Evolutionary conservation across 2,329 filamentous ascomycete genomes (phyloP), one percentile per base, ranked within the genome.

Genomic region (Xylaria sp.): DNA sequence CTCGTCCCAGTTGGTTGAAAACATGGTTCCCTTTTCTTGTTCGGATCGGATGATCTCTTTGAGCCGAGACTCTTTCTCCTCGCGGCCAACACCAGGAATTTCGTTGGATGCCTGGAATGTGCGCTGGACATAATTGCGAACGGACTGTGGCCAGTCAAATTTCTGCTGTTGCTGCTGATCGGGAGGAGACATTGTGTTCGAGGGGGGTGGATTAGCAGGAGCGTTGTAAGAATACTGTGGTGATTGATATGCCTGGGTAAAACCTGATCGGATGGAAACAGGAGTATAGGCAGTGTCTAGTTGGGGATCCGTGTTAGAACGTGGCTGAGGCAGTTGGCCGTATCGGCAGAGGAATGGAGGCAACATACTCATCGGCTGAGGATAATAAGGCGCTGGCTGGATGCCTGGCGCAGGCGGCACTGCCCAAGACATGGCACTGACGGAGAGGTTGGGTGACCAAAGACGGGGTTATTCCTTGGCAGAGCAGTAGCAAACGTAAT

Each of bases 71-170:
- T 97, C 92, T 85, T 97, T 91, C 64, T 97, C 93, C 60, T 85
- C 75, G 60, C 87, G 86, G 57, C 82, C 79, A 51, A 94, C 87
- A 44, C 86, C 85, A 5, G 85, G 75, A 69, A 92, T 85, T 71
- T 89, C 83, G 76, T 94, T 92, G 65, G 89, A 87, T 29, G 89
- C 87, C 57, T 92, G 89, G 77, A 98, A 98, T 29, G 94, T 94
- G 75, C 94, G 90, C 75, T 94, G 91, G 36, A 98, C 95, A 81
- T 97, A 98, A 71, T 86, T 84, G 73, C 94, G 92, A 67, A 98
- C 93, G n/a, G 90, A 87, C 49, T 87, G 83, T 36, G 94, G 90
- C 90, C 93, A 98, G 73, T 91, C 88, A 74, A 91, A 89, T 82
- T 91, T 92, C 76, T 85, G 81, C 75, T 73, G 81, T 75, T 72